Percentiles rank a stretch among this genome's conserved stretches.
These are phyloP conservation scores for Termitomyces sp. DNA, from an alignment of 768 basidiomycete species.

Conservation along the genomic window DNA sequence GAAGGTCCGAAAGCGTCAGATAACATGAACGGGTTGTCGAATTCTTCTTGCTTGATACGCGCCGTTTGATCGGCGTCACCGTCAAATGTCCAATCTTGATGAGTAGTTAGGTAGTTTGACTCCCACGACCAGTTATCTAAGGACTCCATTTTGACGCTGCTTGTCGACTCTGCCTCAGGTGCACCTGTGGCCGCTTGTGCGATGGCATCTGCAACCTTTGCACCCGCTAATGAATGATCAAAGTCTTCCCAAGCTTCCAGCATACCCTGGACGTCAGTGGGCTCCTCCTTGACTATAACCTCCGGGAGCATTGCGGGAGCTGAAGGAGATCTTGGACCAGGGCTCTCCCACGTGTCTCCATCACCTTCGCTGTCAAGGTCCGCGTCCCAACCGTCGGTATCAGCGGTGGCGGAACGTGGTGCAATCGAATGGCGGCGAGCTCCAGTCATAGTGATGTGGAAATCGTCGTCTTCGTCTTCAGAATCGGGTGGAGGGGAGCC, in stretches of 20 bases:
- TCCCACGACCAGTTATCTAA: slow-evolving; percentile 46
- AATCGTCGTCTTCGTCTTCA: slow-evolving; percentile 56
- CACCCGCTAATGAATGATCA: slow-evolving; percentile 39
- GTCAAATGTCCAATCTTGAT: slow-evolving; percentile 24
- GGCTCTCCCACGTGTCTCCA: slow-evolving; percentile 60
- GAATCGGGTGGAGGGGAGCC: slow-evolving; percentile 75
- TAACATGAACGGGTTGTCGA: slow-evolving; percentile 32
- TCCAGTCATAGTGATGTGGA: slow-evolving; percentile 40
- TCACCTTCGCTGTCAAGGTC: slow-evolving; percentile 55
- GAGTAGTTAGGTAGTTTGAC: slow-evolving; percentile 18
- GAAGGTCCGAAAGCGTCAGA: slow-evolving; percentile 21
- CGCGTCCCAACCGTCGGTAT: slow-evolving; percentile 40
- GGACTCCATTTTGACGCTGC: slow-evolving; percentile 40
- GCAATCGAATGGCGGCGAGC: slow-evolving; percentile 29
- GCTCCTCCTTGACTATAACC: slow-evolving; percentile 54
- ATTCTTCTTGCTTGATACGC: slow-evolving; percentile 45
- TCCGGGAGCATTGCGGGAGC: slow-evolving; percentile 37
- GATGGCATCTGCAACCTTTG: slow-evolving; percentile 40
- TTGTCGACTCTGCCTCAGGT: slow-evolving; percentile 23
- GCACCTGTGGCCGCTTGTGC: slow-evolving; percentile 31
- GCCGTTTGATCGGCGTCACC: slow-evolving; percentile 26
- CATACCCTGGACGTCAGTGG: slow-evolving; percentile 58
- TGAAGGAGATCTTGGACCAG: slow-evolving; percentile 61
- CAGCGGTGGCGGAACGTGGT: slow-evolving; percentile 17
- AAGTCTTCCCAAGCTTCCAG: slow-evolving; percentile 70